phyloP scores from a whole-genome alignment of 148 eudicot species.

The Silene conica region DNA sequence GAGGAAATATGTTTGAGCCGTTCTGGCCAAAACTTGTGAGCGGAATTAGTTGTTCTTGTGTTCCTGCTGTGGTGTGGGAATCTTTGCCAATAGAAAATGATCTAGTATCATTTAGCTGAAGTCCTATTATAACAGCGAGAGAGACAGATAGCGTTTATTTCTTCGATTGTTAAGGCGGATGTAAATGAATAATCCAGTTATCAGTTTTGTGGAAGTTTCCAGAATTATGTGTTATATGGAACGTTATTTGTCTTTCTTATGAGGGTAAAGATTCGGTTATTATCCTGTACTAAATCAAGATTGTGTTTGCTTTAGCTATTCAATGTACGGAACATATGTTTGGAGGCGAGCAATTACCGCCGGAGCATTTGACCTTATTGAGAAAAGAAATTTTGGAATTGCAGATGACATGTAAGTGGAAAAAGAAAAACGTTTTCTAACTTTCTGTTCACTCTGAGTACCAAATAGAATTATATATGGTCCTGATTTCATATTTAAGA shows the following conservation, averaged over 20 bases:
- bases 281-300: not conserved
- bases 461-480: not conserved
- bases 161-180: too few relatives aligned
- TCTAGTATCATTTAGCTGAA: too few relatives aligned
- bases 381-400: constrained; percentile 86
- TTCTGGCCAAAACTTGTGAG: too few relatives aligned
- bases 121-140: too few relatives aligned
- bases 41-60: too few relatives aligned
- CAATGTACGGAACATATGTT: too few relatives aligned
- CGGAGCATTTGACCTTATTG: constrained; percentile 74
- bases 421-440: constrained; percentile 9
- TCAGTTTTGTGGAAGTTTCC: constrained; percentile 5
- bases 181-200: too few relatives aligned
- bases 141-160: too few relatives aligned
- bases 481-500: constrained; percentile 1
- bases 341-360: constrained; percentile 79
- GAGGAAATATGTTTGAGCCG: too few relatives aligned
- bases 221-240: not conserved
- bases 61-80: too few relatives aligned
- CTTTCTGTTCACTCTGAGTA: not conserved
- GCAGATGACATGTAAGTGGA: constrained; percentile 87
- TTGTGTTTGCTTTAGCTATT: constrained; percentile 1
- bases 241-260: not conserved
- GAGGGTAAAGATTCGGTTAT: not conserved
- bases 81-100: too few relatives aligned